Percentiles rank a stretch among this genome's conserved stretches.
These are phyloP conservation scores for Thraustochytrium striatum DNA, from an alignment of 352 stramenopile genomes.

Conservation along the genomic window DNA sequence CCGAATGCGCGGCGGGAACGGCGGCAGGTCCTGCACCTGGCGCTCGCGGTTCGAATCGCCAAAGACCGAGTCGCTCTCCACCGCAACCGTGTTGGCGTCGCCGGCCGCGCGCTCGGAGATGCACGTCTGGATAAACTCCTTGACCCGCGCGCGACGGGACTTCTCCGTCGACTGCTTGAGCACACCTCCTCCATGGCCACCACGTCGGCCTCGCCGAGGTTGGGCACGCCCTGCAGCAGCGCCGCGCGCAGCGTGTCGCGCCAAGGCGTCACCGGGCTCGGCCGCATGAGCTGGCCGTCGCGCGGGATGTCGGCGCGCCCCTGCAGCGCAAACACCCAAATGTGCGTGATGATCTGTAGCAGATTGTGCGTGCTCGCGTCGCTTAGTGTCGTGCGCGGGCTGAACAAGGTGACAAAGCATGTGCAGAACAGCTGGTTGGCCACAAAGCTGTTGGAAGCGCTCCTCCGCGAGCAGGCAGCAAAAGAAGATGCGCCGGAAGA, in stretches of 20 bases:
- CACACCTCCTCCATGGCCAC: neutral
- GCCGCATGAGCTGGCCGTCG: neutral
- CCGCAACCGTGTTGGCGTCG: too few species aligned
- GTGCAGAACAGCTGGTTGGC: conserved; percentile 28
- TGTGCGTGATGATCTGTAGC: conserved; percentile 20
- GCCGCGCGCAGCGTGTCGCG: conserved; percentile 3
- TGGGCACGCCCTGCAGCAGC: neutral
- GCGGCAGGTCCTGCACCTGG: too few species aligned
- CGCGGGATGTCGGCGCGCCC: neutral
- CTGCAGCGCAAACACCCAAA: neutral
- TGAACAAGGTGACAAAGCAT: conserved; percentile 17
- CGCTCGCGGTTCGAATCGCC: too few species aligned
- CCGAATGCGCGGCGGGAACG: too few species aligned
- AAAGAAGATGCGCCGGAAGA: conserved; percentile 21
- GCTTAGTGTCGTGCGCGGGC: neutral
- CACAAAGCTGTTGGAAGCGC: conserved; percentile 11
- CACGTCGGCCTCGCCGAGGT: neutral
- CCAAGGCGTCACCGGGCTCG: neutral
- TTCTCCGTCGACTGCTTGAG: neutral
- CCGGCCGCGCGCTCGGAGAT: too few species aligned
- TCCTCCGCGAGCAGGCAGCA: neutral
- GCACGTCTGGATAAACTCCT: conserved; percentile 41
- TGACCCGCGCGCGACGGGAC: neutral
- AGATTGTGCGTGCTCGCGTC: neutral
- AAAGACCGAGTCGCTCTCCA: too few species aligned